Conservation (phyloP, 2,329 filamentous ascomycete genomes). For the Colletotrichum liaoningense region DNA sequence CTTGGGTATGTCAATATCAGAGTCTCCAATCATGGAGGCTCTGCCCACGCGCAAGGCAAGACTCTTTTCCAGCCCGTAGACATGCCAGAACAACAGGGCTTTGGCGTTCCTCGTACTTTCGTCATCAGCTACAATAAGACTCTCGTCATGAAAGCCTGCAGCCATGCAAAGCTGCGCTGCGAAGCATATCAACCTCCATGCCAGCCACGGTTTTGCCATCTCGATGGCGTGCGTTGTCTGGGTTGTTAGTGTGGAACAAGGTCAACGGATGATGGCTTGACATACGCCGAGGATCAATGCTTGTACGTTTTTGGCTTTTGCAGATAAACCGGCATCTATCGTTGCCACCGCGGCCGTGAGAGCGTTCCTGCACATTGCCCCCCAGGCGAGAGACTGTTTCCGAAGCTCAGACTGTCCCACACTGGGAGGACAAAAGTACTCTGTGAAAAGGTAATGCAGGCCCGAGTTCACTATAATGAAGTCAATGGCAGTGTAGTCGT, state of each 20-base stretch:
- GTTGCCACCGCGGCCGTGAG: neutral
- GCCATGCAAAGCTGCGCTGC: constrained; percentile 12
- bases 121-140: neutral
- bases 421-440: constrained; percentile 38
- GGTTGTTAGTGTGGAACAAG: too few relatives aligned
- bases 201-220: constrained; percentile 14
- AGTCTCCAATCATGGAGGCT: constrained; percentile 67
- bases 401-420: neutral
- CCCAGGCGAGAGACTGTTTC: neutral
- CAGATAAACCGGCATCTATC: neutral
- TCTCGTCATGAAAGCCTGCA: constrained; percentile 37
- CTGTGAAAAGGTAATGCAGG: constrained; percentile 61
- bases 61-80: constrained; percentile 69
- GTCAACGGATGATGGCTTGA: too few relatives aligned
- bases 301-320: neutral
- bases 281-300: constrained; percentile 5
- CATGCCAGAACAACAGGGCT: constrained; percentile 56
- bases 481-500: constrained; percentile 60
- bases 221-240: constrained; percentile 19
- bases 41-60: constrained; percentile 70
- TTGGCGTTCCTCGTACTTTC: neutral
- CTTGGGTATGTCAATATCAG: constrained; percentile 61
- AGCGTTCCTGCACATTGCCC: neutral
- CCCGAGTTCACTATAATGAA: constrained; percentile 63
- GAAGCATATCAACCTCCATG: neutral